Conservation (phyloP, 2,329 filamentous ascomycete species). For the Exophiala phaeomuriformis region DNA sequence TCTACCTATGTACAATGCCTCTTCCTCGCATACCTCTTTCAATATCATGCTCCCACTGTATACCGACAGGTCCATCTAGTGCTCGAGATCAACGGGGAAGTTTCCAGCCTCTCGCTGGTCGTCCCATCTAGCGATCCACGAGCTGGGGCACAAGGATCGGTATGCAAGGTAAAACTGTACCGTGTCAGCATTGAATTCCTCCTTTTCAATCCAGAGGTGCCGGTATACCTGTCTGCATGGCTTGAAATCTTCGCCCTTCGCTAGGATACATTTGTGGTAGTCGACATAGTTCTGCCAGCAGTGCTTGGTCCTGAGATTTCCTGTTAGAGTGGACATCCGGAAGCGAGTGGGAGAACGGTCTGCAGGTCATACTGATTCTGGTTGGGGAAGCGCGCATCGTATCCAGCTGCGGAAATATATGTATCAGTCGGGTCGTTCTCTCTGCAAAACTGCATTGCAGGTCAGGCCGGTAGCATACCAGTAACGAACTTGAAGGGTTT, state of each 20-base stretch:
- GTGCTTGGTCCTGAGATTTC: slow-evolving; percentile 68
- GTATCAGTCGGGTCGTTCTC: no score
- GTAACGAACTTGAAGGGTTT: slow-evolving; percentile 86
- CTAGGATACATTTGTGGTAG: slow-evolving; percentile 98
- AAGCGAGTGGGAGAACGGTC: not conserved
- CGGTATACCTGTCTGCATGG: slow-evolving; percentile 82
- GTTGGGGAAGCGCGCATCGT: slow-evolving; percentile 98
- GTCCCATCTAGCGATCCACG: slow-evolving; percentile 93
- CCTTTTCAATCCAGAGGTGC: not conserved
- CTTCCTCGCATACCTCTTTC: slow-evolving; percentile 1
- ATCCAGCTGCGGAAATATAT: slow-evolving; percentile 49
- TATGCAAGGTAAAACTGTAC: slow-evolving; percentile 89
- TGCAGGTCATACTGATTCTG: slow-evolving; percentile 55
- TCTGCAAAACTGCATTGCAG: not conserved
- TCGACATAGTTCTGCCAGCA: slow-evolving; percentile 99
- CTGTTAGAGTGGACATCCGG: slow-evolving; percentile 9
- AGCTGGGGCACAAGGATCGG: slow-evolving; percentile 92
- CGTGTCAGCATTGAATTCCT: slow-evolving; percentile 12
- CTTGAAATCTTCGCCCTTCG: slow-evolving; percentile 97
- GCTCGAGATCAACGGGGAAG: slow-evolving; percentile 40
- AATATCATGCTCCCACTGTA: not conserved
- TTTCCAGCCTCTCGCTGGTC: slow-evolving; percentile 70
- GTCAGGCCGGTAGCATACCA: slow-evolving; percentile 31
- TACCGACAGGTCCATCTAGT: slow-evolving; percentile 12
- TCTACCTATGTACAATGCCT: slow-evolving; percentile 20